Percentiles rank a stretch among this genome's conserved stretches.
Evolutionary conservation across 306 rosid species (phyloP).

Genomic region (Mimosa bimucronata): DNA sequence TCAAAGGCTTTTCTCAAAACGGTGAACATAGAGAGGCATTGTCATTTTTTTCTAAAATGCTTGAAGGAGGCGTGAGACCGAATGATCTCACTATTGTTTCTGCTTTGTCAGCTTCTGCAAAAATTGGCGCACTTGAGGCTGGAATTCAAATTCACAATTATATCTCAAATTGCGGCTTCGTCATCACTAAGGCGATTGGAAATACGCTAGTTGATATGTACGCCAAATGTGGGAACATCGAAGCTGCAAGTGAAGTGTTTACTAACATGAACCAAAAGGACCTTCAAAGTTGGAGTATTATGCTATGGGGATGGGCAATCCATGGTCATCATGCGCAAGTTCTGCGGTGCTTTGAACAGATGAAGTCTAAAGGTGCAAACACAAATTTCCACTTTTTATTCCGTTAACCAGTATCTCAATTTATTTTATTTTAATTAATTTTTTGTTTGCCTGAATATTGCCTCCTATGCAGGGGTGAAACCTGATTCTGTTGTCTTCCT

Average conservation of each 20-base stretch:
- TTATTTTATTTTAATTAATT: background rate
- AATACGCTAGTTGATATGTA: constrained; percentile 10
- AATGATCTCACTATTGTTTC: constrained; percentile 23
- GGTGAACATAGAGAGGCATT: constrained; percentile 19
- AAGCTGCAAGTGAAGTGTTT: constrained; percentile 8
- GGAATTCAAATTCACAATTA: constrained; percentile 15
- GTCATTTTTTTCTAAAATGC: background rate
- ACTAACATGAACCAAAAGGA: constrained; percentile 16
- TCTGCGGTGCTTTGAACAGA: background rate
- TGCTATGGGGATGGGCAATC: constrained; percentile 17
- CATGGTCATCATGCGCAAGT: background rate
- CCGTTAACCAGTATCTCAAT: background rate
- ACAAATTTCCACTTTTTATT: background rate
- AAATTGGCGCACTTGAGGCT: constrained; percentile 14
- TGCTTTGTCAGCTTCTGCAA: constrained; percentile 5
- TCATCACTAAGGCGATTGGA: background rate
- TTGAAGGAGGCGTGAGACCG: constrained; percentile 13
- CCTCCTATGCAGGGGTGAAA: background rate
- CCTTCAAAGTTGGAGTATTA: constrained; percentile 2
- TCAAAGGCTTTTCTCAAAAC: background rate
- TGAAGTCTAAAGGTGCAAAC: constrained; percentile 16
- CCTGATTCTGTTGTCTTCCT: constrained; percentile 2
- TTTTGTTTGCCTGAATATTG: background rate
- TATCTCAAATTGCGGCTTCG: background rate
- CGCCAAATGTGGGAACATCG: constrained; percentile 12